Percentiles rank a stretch among this genome's conserved stretches.
Conservation (phyloP, 306 rosid genomes). For the Prunus mume region DNA sequence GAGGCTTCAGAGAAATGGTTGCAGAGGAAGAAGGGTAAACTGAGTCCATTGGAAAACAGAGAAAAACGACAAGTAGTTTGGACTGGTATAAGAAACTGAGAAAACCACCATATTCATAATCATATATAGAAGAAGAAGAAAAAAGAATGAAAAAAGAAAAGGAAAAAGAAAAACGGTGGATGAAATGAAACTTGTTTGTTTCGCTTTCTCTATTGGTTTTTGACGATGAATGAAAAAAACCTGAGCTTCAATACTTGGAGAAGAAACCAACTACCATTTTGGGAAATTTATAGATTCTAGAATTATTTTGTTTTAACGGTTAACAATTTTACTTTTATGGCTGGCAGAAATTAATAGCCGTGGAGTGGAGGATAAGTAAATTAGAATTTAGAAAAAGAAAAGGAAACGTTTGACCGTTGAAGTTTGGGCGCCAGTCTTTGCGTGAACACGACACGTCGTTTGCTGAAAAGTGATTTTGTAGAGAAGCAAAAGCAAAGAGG, state of each 20-base stretch:
- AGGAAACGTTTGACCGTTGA: neutral
- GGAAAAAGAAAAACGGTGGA: neutral
- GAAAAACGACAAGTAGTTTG: neutral
- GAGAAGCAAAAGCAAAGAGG: neutral
- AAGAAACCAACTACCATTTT: neutral
- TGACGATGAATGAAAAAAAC: neutral
- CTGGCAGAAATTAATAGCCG: neutral
- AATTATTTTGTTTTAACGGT: neutral
- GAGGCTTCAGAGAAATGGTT: neutral
- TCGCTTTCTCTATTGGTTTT: neutral
- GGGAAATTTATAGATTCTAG: neutral
- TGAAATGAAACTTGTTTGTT: neutral
- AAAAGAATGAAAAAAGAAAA: neutral
- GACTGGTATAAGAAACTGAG: neutral
- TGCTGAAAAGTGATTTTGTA: neutral
- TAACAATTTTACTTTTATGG: neutral
- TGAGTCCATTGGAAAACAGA: neutral
- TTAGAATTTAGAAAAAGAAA: slow-evolving; percentile 1
- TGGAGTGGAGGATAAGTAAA: neutral
- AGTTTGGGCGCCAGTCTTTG: neutral
- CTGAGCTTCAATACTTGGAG: neutral
- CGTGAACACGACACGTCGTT: neutral
- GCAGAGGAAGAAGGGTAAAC: neutral
- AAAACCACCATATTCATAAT: neutral
- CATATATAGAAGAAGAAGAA: neutral